Conservation (phyloP, 2,329 filamentous ascomycete species). For the Fonsecaea erecta region DNA sequence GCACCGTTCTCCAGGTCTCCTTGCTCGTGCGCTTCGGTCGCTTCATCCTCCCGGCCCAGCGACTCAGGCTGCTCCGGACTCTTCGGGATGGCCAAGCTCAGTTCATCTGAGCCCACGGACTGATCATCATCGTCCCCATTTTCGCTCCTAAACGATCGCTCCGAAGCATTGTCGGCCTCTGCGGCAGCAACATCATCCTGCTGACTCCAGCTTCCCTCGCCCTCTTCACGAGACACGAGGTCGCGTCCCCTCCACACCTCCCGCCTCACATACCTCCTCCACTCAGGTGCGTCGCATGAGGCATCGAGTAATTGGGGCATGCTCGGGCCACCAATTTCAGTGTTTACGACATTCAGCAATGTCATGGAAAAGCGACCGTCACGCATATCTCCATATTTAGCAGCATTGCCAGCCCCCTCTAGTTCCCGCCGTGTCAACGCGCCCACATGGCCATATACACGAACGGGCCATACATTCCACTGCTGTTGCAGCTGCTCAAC, state of each 20-base stretch:
- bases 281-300: conserved; percentile 28
- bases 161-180: conserved; percentile 23
- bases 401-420: not conserved
- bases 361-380: conserved; percentile 25
- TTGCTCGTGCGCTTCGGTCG: not conserved
- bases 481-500: conserved; percentile 25
- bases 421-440: not conserved
- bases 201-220: not conserved
- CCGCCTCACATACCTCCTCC: conserved; percentile 25
- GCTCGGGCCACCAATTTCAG: conserved; percentile 37
- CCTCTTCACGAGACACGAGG: conserved; percentile 27
- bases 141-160: conserved; percentile 22
- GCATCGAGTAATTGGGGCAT: conserved; percentile 37
- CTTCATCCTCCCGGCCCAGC: not conserved
- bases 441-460: conserved; percentile 30
- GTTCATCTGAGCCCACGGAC: conserved; percentile 16
- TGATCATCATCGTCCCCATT: conserved; percentile 13
- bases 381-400: not conserved
- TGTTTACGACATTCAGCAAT: conserved; percentile 38
- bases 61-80: not conserved
- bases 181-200: not conserved
- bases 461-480: conserved; percentile 34
- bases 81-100: not conserved
- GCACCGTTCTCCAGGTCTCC: not conserved
- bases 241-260: conserved; percentile 33